Percentiles rank a stretch among this genome's conserved stretches.
phyloP scores from a whole-genome alignment of 2,329 filamentous ascomycete species.

The Colletotrichum viniferum region DNA sequence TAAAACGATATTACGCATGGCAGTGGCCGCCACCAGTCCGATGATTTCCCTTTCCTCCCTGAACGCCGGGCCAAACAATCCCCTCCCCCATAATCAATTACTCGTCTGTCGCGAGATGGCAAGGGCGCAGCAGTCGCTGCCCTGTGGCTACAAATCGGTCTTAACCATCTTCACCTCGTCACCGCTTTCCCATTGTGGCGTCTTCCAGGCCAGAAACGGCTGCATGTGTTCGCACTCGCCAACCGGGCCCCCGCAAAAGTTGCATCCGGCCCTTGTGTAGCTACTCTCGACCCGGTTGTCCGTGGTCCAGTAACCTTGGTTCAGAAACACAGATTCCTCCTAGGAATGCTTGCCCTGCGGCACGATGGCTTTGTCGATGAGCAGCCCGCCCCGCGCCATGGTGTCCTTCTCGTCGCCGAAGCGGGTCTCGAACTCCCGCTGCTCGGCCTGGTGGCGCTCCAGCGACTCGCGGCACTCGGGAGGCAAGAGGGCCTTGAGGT shows the following conservation, averaged over 20 bases:
- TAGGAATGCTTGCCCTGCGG: constrained; percentile 39
- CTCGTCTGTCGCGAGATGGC: not conserved
- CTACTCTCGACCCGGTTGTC: not conserved
- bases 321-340: not conserved
- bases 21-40: not conserved
- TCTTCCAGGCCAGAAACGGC: not conserved
- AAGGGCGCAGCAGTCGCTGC: not conserved
- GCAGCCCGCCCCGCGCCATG: constrained; percentile 53
- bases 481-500: constrained; percentile 70
- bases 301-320: not conserved
- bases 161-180: not conserved
- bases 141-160: not conserved
- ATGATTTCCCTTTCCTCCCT: not conserved
- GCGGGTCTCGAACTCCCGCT: constrained; percentile 73
- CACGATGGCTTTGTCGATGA: constrained; percentile 69
- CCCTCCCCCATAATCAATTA: not conserved
- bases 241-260: not conserved
- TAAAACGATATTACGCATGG: not conserved
- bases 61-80: constrained; percentile 15
- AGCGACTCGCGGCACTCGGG: constrained; percentile 76
- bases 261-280: not conserved
- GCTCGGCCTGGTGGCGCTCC: constrained; percentile 66
- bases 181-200: not conserved
- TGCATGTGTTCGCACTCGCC: not conserved
- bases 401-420: constrained; percentile 75